These are phyloP conservation scores for Blastocladiella emersonii DNA, from an alignment of 371 early-diverging fungal species.

Conservation along the genomic window DNA sequence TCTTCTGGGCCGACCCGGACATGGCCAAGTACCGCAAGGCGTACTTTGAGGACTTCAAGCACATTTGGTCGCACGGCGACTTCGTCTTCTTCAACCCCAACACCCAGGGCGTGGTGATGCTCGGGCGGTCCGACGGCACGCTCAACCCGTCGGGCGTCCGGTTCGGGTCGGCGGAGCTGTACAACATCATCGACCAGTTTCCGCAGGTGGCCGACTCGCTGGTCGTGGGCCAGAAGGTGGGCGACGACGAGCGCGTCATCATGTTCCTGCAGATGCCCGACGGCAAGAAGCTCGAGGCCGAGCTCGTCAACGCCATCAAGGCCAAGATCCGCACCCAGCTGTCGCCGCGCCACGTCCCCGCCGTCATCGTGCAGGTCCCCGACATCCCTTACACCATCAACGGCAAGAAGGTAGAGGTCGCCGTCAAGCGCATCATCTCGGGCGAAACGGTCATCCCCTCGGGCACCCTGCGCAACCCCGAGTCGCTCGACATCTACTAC, in stretches of 20 bases:
- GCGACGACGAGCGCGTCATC: slow-evolving; percentile 81
- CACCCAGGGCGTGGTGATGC: slow-evolving; percentile 89
- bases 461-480: slow-evolving; percentile 73
- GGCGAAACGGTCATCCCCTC: slow-evolving; percentile 57
- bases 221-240: slow-evolving; percentile 69
- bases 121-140: slow-evolving; percentile 90
- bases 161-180: slow-evolving; percentile 90
- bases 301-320: slow-evolving; percentile 42
- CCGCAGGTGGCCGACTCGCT: slow-evolving; percentile 54
- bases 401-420: slow-evolving; percentile 95
- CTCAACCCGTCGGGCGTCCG: slow-evolving; percentile 90
- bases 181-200: slow-evolving; percentile 63
- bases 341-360: slow-evolving; percentile 88
- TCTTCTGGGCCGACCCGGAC: slow-evolving; percentile 67
- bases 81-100: slow-evolving; percentile 67
- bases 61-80: slow-evolving; percentile 93
- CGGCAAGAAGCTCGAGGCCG: slow-evolving; percentile 17
- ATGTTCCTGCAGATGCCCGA: slow-evolving; percentile 69
- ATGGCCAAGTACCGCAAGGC: slow-evolving; percentile 64
- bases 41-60: slow-evolving; percentile 72
- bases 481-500: slow-evolving; percentile 61
- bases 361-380: slow-evolving; percentile 56
- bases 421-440: slow-evolving; percentile 81
- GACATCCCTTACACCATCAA: slow-evolving; percentile 94
- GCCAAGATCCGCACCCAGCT: slow-evolving; percentile 64